Conservation (phyloP, 352 stramenopile species). For the Pythium periplocum region DNA sequence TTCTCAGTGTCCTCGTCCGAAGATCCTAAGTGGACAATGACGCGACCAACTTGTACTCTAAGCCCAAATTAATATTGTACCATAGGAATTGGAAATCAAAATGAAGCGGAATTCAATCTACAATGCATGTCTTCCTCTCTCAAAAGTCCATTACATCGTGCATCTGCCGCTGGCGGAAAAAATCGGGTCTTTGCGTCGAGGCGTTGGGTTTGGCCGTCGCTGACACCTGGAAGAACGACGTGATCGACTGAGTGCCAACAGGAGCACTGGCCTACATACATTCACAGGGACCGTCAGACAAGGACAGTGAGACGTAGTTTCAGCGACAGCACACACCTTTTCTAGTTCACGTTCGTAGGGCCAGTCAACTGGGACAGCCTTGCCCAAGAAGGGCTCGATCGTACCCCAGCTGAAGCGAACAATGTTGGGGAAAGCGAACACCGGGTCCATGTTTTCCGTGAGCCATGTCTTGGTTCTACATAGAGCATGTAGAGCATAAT, state of each 20-base stretch:
- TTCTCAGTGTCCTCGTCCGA: too few species aligned
- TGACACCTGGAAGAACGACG: slow-evolving; percentile 60
- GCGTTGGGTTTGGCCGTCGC: slow-evolving; percentile 19
- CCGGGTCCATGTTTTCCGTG: slow-evolving; percentile 62
- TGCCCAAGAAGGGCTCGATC: slow-evolving; percentile 26
- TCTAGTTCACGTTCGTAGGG: slow-evolving; percentile 27
- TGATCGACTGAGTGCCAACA: slow-evolving; percentile 69
- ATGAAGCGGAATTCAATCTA: neutral
- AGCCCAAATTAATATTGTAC: too few species aligned
- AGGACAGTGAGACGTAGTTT: too few species aligned
- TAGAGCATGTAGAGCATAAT: too few species aligned
- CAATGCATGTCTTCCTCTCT: slow-evolving; percentile 5
- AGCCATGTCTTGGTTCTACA: slow-evolving; percentile 86
- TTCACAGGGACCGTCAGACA: neutral
- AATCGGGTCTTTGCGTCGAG: slow-evolving; percentile 27
- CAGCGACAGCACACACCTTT: slow-evolving; percentile 5
- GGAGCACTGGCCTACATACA: slow-evolving; percentile 41
- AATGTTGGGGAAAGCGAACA: slow-evolving; percentile 83
- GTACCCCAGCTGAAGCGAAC: slow-evolving; percentile 84
- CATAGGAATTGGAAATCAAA: too few species aligned
- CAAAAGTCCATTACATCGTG: slow-evolving; percentile 72
- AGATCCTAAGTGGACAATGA: too few species aligned
- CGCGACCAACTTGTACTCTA: too few species aligned
- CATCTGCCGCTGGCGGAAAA: slow-evolving; percentile 49
- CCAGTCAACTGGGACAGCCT: slow-evolving; percentile 25